A percentile compares a stretch with the other conserved stretches of the same genome.
These are phyloP conservation scores for Fusarium sp. DNA, from an alignment of 2,329 filamentous ascomycete genomes.

Conservation along the genomic window DNA sequence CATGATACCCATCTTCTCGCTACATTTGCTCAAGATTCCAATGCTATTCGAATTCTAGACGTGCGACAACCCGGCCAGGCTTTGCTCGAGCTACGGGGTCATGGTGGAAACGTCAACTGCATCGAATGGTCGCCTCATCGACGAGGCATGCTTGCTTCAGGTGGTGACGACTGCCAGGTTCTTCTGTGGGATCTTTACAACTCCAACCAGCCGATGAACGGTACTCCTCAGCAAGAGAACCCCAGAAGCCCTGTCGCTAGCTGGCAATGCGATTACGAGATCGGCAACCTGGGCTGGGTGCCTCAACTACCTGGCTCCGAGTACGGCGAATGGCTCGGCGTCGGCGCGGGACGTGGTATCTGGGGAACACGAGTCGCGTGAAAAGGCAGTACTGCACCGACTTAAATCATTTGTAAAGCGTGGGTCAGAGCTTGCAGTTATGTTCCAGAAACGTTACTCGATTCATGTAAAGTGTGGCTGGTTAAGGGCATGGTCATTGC, in stretches of 20 bases:
- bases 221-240: constrained; percentile 62
- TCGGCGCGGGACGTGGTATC: constrained; percentile 81
- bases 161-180: constrained; percentile 90
- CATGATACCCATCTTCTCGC: constrained; percentile 95
- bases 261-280: constrained; percentile 89
- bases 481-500: constrained; percentile 38
- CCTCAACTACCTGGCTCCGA: constrained; percentile 75
- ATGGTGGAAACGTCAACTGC: constrained; percentile 85
- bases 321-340: constrained; percentile 83
- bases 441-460: constrained; percentile 20
- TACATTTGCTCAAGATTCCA: constrained; percentile 96
- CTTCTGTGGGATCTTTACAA: constrained; percentile 94
- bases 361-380: constrained; percentile 72
- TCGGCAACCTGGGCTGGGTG: constrained; percentile 86
- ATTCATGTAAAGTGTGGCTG: constrained; percentile 39
- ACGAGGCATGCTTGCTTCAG: constrained; percentile 88
- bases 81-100: constrained; percentile 89
- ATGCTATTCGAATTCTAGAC: constrained; percentile 91
- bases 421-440: constrained; percentile 1
- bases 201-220: constrained; percentile 58
- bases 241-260: constrained; percentile 75
- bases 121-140: constrained; percentile 94
- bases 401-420: constrained; percentile 25
- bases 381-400: constrained; percentile 28
- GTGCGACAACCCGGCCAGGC: constrained; percentile 96